Base-by-base conservation (phyloP, 768 basidiomycete species). In the Lactarius akahatsu region DNA sequence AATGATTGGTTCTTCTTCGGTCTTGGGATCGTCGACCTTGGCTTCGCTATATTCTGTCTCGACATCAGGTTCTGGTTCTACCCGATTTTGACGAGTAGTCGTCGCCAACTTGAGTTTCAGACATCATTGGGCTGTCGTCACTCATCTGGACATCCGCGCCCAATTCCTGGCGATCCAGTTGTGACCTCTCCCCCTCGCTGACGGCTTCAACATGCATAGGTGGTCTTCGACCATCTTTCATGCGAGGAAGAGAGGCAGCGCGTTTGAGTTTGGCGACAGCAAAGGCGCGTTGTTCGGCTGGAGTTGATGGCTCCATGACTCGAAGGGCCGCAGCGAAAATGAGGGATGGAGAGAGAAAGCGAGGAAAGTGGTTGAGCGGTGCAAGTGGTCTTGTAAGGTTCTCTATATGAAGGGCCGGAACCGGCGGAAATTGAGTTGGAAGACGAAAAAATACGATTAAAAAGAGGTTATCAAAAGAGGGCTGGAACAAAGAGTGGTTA, bases 181-280 rank as follows among this genome's bases (percentile, higher is more conserved):
- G 71, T 70, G 76, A 71, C 79, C 84, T 87, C 76, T 93, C 91
- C 11, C 91, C 90, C 75, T 93, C 91, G 73, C 91, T 92, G 59
- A 92, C 85, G 23, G 86, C 89, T 71, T 91, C 91, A 70, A 85
- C 80, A 72, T 91, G 91, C 91, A 92, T 92, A 57, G 89, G 91
- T 0, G 93, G 94, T 52, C 94, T 82, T 63, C 94, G 80, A 9
- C 94, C 94, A 76, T 94, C 91, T 76, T 94, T 94, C 88, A 92
- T 92, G 68, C 94, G 83, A 43, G 94, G 95, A 34, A 96, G 77
- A 18, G 94, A 96, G 62, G 94, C 92, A 52, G 95, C 94, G 71
- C 95, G 87, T 78, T 91, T 94, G 70, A 97, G 85, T 78, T 89
- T 94, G 55, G 92, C 92, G 57, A 96, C 89, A 13, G 94, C 91